Conservation (phyloP, 2,329 filamentous ascomycete species). For the Botrytis hyacinthi region DNA sequence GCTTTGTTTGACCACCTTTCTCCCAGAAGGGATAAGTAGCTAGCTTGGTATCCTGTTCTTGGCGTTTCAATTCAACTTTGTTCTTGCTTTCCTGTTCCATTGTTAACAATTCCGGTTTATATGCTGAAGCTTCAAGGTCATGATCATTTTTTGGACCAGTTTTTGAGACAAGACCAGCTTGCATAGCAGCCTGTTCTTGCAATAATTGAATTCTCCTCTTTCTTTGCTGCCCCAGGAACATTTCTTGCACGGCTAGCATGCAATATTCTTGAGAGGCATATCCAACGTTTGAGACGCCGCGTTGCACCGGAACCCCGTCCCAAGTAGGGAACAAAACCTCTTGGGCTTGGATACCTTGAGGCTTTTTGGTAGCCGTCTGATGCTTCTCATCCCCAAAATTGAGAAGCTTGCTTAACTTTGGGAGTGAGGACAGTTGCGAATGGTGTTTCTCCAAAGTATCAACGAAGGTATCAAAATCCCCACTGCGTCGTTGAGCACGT, state of each 20-base stretch:
- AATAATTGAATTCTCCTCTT: neutral
- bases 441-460: neutral
- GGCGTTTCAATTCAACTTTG: neutral
- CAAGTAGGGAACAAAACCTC: neutral
- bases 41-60: neutral
- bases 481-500: neutral
- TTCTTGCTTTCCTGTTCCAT: neutral
- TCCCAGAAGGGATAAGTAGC: neutral
- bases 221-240: neutral
- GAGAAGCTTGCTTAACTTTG: neutral
- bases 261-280: neutral
- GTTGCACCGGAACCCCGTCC: neutral
- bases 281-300: neutral
- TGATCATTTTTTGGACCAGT: neutral
- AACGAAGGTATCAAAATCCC: neutral
- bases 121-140: neutral
- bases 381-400: neutral
- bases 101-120: neutral
- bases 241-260: neutral
- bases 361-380: neutral
- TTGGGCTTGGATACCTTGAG: neutral
- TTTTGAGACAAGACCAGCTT: neutral
- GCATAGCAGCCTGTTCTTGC: neutral
- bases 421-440: neutral
- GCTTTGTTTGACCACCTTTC: neutral